phyloP scores from a whole-genome alignment of 495 filamentous ascomycete species.

The Penicillium daleae region DNA sequence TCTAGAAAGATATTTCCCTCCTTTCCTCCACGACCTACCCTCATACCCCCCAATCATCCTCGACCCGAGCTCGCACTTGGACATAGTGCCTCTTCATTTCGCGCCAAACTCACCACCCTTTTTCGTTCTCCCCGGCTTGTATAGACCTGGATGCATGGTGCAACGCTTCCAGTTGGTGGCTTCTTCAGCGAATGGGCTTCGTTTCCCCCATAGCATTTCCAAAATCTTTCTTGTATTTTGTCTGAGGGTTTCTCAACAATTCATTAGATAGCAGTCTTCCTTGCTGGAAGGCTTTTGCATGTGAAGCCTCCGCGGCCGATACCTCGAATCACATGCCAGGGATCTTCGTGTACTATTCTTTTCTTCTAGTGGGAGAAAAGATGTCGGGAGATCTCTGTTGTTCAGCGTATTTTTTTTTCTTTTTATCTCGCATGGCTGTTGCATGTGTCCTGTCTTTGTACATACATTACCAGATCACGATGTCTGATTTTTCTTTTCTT shows the following conservation, averaged over 20 bases:
- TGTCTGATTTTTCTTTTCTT: not conserved
- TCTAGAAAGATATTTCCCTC: slow-evolving; percentile 4
- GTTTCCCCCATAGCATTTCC: slow-evolving; percentile 19
- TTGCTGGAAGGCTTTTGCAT: slow-evolving; percentile 18
- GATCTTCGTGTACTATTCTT: slow-evolving; percentile 10
- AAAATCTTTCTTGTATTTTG: slow-evolving; percentile 13
- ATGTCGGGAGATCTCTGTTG: slow-evolving; percentile 4
- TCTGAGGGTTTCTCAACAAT: slow-evolving; percentile 23
- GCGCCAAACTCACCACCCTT: not conserved
- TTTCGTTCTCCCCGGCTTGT: slow-evolving; percentile 13
- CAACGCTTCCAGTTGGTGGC: slow-evolving; percentile 18
- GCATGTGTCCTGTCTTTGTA: slow-evolving; percentile 16
- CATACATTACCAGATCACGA: slow-evolving; percentile 7
- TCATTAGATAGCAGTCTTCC: slow-evolving; percentile 21
- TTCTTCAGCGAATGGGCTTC: slow-evolving; percentile 18
- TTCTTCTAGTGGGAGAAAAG: not conserved
- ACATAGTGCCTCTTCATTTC: not conserved
- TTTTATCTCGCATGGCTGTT: slow-evolving; percentile 17
- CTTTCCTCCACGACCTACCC: slow-evolving; percentile 1
- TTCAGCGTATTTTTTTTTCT: slow-evolving; percentile 11
- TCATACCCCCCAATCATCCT: slow-evolving; percentile 5
- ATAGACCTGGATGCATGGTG: slow-evolving; percentile 26
- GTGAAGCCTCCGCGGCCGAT: slow-evolving; percentile 17
- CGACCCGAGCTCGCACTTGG: slow-evolving; percentile 3
- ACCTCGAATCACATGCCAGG: slow-evolving; percentile 24